Base-by-base conservation (phyloP, 2,329 filamentous ascomycete genomes). In the Aureobasidium sp. region DNA sequence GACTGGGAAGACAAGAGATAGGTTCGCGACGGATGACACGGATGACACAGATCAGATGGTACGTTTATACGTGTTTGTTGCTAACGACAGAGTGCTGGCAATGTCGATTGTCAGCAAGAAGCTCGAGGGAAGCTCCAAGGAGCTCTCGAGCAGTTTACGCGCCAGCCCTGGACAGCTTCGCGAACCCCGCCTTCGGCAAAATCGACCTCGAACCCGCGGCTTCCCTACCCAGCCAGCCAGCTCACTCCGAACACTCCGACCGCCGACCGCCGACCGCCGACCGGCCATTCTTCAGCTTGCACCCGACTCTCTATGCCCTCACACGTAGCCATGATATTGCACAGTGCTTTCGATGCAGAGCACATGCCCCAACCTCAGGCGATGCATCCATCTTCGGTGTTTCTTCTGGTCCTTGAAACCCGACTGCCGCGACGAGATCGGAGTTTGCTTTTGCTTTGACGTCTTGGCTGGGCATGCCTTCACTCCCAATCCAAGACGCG, bases 141-240 rank as follows among this genome's bases (percentile, higher is more conserved):
- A 55, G 50, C 50, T 53, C 50, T 33, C 35, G 17, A 53, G 51
- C 51, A 31, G 37, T 55, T 42, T 55, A 55, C 51, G 51, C 51
- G 51, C 51, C 51, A 43, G 51, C 50, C 42, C 15, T 40, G 23
- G 42, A 25, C 19, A 57, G 53, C 53, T 57, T 35, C 23, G 21
- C 29, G 33, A 23, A 53, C 49, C 49, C 49, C 49, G 49, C 53
- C 40, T 31, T 43, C 51, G 38, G 51, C 37, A 31, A 23, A 43
- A 31, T 43, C 31, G 31, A 57, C 53, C 53, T 29, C 10, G 29
- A 25, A 33, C 25, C 8, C 11, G 38, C 23, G 37, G 37, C 33
- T 43, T 55, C 51, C 37, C 1, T 42, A 42, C 38, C 23, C 10
- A n/a, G n/a, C 15, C 38, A 9, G 3, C n/a, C 23, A 29, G 9